A percentile compares a stretch with the other conserved stretches of the same genome.
Evolutionary conservation across 2,329 filamentous ascomycete genomes (phyloP).

Genomic region (Colletotrichum musae): DNA sequence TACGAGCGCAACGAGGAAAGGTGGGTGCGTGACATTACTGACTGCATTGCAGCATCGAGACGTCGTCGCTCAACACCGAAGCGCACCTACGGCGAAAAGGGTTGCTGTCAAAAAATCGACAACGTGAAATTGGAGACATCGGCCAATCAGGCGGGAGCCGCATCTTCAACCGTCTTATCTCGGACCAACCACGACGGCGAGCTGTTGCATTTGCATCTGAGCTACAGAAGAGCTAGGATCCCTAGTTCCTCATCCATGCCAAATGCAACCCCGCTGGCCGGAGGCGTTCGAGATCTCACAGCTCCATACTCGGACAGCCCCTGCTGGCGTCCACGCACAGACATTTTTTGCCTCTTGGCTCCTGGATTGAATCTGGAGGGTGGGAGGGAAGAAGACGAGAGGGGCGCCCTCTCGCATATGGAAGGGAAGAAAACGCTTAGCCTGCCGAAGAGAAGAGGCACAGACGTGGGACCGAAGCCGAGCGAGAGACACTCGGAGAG

Average conservation of each 20-base stretch:
- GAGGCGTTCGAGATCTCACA: constrained; percentile 39
- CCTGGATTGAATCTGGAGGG: constrained; percentile 28
- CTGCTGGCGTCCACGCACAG: constrained; percentile 32
- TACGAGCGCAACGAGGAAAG: constrained; percentile 5
- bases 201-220: constrained; percentile 31
- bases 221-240: constrained; percentile 29
- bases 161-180: constrained; percentile 56
- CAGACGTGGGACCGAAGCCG: not conserved
- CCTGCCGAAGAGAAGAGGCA: constrained; percentile 19
- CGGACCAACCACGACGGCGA: constrained; percentile 53
- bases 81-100: not conserved
- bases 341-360: constrained; percentile 36
- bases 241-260: constrained; percentile 30
- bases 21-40: constrained; percentile 26
- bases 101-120: constrained; percentile 48
- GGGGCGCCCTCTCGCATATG: constrained; percentile 3
- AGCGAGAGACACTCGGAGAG: constrained; percentile 4
- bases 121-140: constrained; percentile 55
- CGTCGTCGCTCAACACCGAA: constrained; percentile 14
- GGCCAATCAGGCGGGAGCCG: constrained; percentile 55
- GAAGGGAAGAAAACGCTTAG: constrained; percentile 23
- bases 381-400: not conserved
- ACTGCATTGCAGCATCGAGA: constrained; percentile 19
- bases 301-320: constrained; percentile 27
- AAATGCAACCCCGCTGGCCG: constrained; percentile 35